Evolutionary conservation across 1,284 basidiomycete genomes (phyloP).

Genomic region (Exsudoporus floridanus): DNA sequence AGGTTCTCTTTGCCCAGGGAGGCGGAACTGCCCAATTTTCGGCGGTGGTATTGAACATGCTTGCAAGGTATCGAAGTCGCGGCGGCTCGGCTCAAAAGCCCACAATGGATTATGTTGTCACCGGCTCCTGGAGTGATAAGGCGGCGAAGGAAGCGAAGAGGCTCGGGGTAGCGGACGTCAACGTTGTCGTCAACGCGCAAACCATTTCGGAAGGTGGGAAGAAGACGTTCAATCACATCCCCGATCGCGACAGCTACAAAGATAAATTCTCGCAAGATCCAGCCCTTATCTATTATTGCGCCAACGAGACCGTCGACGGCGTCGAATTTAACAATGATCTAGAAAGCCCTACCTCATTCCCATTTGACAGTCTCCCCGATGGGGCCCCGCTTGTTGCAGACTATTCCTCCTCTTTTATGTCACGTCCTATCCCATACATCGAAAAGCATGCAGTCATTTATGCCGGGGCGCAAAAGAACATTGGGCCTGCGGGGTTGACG

Average conservation of each 20-base stretch:
- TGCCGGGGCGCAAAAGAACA: constrained; percentile 99
- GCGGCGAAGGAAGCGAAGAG: constrained; percentile 80
- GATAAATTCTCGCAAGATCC: constrained; percentile 81
- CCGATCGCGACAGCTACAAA: constrained; percentile 67
- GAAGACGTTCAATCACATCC: constrained; percentile 80
- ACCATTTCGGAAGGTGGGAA: constrained; percentile 56
- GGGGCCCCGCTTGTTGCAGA: constrained; percentile 85
- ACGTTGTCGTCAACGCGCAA: constrained; percentile 71
- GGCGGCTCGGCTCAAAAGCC: constrained; percentile 60
- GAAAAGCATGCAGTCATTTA: constrained; percentile 92
- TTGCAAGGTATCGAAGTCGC: constrained; percentile 73
- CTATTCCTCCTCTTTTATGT: constrained; percentile 97
- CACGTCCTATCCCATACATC: constrained; percentile 86
- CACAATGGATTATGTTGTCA: constrained; percentile 83
- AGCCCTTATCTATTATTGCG: constrained; percentile 97
- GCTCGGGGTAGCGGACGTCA: constrained; percentile 56
- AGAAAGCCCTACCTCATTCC: constrained; percentile 68
- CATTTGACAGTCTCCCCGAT: constrained; percentile 74
- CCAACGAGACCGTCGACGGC: constrained; percentile 98
- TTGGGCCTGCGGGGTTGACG: constrained; percentile 93
- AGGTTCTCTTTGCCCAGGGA: constrained; percentile 89
- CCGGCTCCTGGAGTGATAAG: constrained; percentile 89
- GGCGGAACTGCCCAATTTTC: constrained; percentile 91
- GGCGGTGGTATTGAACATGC: constrained; percentile 84
- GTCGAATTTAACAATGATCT: constrained; percentile 79